Base-by-base conservation (phyloP, 164 flowering plant species). In the Warburgia ugandensis region DNA sequence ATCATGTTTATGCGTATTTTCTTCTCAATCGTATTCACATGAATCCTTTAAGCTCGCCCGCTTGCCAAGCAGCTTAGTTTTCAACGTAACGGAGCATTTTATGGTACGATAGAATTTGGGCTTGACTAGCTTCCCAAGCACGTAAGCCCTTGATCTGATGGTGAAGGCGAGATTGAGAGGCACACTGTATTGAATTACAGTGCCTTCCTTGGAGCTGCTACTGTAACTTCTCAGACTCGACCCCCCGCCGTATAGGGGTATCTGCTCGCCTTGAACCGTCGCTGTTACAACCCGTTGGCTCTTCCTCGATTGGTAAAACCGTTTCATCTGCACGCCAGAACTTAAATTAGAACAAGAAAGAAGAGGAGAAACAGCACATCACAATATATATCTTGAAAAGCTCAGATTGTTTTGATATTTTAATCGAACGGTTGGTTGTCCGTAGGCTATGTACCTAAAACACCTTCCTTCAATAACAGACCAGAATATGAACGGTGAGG, bases 61-160 rank as follows among this genome's bases (percentile, higher is more conserved):
- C 56, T 77, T 79, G 36, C 81, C 79, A 1, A 86, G 69, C 25
- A 46, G 63, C 32, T 55, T 73, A 23, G 75, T 73, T 32, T 52
- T 60, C 4, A 92, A 52, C 19, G 68, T 72, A 37, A 88, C 66
- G 9, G 66, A 30, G 67, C 99, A 92, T 23, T 63, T 63, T 38
- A 92, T 52, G 22, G 22, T 58, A 12, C 50, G 58, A 29, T 79
- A 70, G 62, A 88, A 92, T 54, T 70, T 84, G 52, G 86, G 68
- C 71, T 73, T 84, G 52, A 92, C 99, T 40, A 92, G 66, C 53
- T 55, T 76, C 20, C 99, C 99, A 48, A 92, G 58, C 35, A 92
- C 74, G 56, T 75, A 70, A 6, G 95, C 97, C 56, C 84, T 80
- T 0, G 95, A 80, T 22, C 89, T 67, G 62, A 88, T 32, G 35